Base-by-base conservation (phyloP, 2,329 filamentous ascomycete genomes). In the Aureobasidium uvarum region DNA sequence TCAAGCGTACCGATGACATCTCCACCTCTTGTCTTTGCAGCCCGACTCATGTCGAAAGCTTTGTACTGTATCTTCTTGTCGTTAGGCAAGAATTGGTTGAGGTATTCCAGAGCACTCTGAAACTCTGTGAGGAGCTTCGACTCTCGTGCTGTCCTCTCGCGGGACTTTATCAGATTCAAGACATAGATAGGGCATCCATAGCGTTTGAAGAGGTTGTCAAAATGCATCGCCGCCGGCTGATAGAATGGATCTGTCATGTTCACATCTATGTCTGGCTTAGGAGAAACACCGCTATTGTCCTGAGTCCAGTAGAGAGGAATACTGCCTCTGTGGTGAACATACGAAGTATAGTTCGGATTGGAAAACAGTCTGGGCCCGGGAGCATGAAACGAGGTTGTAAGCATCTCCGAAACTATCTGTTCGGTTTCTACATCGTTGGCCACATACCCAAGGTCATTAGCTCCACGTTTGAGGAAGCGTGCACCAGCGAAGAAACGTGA, bases 391-490 rank as follows among this genome's bases (percentile, higher is more conserved):
- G 95, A 97, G 0, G 95, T 99, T 0, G 92, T 97, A 59, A 94
- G 81, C 71, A 92, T 91, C 74, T 99, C 95, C 0, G 93, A 95
- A 5, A 99, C 93, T 67, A 99, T 97, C 75, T 99, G 95, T 77
- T 99, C 95, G 0, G 95, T 98, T 78, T 99, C 96, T 28, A 99
- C 95, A 77, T 99, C 96, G 74, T 99, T 99, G 62, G 95, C 96
- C 64, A 99, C 95, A 74, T 96, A 96, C 16, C 95, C 94, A 74
- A 93, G 76, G 75, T 99, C 95, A 72, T 99, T 99, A 55, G 92
- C 90, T 38, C 95, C 95, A 66, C 95, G 88, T 77, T 99, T 99
- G 62, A 99, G 79, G 70, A 97, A 99, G 3, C 95, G 85, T 43
- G 95, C 95, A 33, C 95, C 95, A 2, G 95, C 95, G 76, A 98